Conservation (phyloP, 2,329 filamentous ascomycete species). For the Alternaria triticina region DNA sequence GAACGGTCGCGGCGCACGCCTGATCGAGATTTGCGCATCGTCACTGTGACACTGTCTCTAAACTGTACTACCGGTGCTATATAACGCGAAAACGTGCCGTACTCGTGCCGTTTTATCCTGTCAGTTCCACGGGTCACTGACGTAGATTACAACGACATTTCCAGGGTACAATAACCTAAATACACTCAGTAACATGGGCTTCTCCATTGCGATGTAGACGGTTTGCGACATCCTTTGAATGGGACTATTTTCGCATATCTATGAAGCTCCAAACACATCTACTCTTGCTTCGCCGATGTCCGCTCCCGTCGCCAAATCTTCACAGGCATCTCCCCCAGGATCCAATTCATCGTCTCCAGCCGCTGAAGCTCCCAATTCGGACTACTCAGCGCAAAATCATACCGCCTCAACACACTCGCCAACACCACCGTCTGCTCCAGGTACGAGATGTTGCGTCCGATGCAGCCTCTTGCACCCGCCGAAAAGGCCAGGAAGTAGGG, state of each 20-base stretch:
- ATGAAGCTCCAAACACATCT: not conserved
- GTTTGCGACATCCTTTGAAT: not conserved
- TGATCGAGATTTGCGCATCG: not conserved
- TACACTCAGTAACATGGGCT: not conserved
- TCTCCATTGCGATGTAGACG: not conserved
- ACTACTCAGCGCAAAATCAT: conserved; percentile 47
- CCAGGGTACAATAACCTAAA: too few relatives aligned
- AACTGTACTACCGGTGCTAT: too few relatives aligned
- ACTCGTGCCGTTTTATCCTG: too few relatives aligned
- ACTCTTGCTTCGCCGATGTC: conserved; percentile 15
- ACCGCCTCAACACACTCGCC: conserved; percentile 45
- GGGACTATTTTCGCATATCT: not conserved
- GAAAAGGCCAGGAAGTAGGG: conserved; percentile 41
- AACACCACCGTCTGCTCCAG: conserved; percentile 41
- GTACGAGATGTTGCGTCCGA: conserved; percentile 41
- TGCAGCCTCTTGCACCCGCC: conserved; percentile 37
- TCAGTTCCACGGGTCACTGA: too few relatives aligned
- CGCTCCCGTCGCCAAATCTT: conserved; percentile 45
- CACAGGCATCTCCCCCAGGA: conserved; percentile 47
- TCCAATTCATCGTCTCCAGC: conserved; percentile 48
- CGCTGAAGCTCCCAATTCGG: conserved; percentile 45
- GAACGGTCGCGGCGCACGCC: not conserved
- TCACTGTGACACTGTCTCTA: not conserved
- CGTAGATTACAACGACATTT: too few relatives aligned
- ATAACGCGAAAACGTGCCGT: too few relatives aligned